Percentiles rank a stretch among this genome's conserved stretches.
These are phyloP conservation scores for Termitomyces sp. DNA, from an alignment of 768 basidiomycete species.

Conservation along the genomic window DNA sequence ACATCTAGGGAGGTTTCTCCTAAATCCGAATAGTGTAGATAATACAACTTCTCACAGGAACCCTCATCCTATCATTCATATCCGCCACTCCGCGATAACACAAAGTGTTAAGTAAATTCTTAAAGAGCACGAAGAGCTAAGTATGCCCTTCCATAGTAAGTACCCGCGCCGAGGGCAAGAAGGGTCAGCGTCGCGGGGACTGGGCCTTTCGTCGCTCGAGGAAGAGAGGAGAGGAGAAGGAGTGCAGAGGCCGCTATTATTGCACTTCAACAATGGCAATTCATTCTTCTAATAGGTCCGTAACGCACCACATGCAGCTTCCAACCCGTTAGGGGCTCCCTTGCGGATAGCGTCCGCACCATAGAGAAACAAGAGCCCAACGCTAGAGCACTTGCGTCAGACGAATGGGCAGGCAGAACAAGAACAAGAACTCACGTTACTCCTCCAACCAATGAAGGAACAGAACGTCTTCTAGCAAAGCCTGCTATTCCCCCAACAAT, in stretches of 20 bases:
- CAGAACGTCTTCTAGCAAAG: slow-evolving; percentile 65
- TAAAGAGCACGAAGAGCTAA: slow-evolving; percentile 39
- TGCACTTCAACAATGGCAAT: not conserved
- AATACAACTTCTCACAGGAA: too few species aligned
- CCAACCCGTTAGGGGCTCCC: slow-evolving; percentile 70
- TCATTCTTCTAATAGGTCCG: not conserved
- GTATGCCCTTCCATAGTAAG: slow-evolving; percentile 66
- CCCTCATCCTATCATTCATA: not conserved
- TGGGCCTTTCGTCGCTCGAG: slow-evolving; percentile 70
- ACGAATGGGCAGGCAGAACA: not conserved
- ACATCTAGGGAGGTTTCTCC: too few species aligned
- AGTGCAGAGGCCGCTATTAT: slow-evolving; percentile 71
- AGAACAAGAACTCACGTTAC: slow-evolving; percentile 51
- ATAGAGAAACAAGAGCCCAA: slow-evolving; percentile 77
- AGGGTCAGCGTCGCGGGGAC: slow-evolving; percentile 62
- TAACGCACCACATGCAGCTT: slow-evolving; percentile 70
- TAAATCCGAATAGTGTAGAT: too few species aligned
- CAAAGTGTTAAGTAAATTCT: slow-evolving; percentile 14
- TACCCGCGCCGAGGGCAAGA: slow-evolving; percentile 55
- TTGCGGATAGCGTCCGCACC: slow-evolving; percentile 74
- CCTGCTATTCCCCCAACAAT: slow-evolving; percentile 75
- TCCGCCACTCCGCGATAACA: not conserved
- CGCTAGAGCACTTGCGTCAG: slow-evolving; percentile 35
- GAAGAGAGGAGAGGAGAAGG: slow-evolving; percentile 70
- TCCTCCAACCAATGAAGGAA: slow-evolving; percentile 83